Percentiles rank a stretch among this genome's conserved stretches.
Evolutionary conservation across 2,329 filamentous ascomycete species (phyloP).

Genomic region (Alternaria infectoria): DNA sequence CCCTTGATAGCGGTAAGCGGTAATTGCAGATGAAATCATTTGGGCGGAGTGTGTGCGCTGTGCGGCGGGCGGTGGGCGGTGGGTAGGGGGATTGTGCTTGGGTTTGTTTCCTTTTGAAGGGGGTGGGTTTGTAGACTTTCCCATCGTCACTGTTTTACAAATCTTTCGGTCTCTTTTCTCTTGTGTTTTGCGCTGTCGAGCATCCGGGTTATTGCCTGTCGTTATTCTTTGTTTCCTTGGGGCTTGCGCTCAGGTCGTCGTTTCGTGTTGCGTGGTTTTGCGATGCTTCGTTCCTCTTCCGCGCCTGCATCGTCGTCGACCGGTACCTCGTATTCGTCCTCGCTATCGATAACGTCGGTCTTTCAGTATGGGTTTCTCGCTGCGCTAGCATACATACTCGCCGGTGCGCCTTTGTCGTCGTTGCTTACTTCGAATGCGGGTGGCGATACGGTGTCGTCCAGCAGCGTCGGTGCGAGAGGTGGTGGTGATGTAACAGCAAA

Average conservation of each 20-base stretch:
- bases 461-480: neutral
- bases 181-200: neutral
- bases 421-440: neutral
- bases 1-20: neutral
- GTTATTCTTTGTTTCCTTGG: neutral
- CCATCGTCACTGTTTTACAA: neutral
- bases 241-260: neutral
- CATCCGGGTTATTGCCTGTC: neutral
- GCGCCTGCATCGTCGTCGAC: constrained; percentile 1
- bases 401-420: constrained; percentile 42
- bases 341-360: constrained; percentile 28
- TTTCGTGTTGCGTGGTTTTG: neutral
- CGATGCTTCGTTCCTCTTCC: constrained; percentile 6
- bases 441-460: neutral
- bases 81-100: neutral
- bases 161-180: neutral
- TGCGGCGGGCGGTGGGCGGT: neutral
- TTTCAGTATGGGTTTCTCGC: constrained; percentile 41
- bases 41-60: neutral
- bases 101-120: neutral
- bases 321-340: constrained; percentile 2
- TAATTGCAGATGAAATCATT: neutral
- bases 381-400: constrained; percentile 42
- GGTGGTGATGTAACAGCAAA: constrained; percentile 31
- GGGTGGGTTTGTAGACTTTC: neutral